Base-by-base conservation (phyloP, 148 eudicot species). In the Rhododendron ovatum region DNA sequence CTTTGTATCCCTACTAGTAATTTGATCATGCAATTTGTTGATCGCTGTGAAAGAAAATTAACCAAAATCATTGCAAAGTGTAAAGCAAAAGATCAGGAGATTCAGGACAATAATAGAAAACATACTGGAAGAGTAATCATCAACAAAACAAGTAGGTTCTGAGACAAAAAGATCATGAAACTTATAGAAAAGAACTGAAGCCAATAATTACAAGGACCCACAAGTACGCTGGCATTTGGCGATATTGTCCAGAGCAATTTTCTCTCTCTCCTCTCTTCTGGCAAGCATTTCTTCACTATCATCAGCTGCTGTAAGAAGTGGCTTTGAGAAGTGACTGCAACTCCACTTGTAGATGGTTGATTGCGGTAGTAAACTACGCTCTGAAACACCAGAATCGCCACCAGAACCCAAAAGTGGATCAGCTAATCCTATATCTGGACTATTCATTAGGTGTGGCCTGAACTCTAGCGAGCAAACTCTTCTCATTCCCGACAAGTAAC, bases 341-440 rank as follows among this genome's bases (percentile, higher is more conserved):
- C 99, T 94, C 99, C 99, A 97, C 63, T 91, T 94, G 89, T 97
- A 97, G 88, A 96, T 95, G 73, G 96, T 96, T 59, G 98, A 93
- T 78, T 94, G 96, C 1, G 98, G 99, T 88, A 95, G 98, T 76
- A 96, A 94, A 91, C 98, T 93, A 51, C 96, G 95, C 80, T 96
- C 98, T 55, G 94, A 82, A 87, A 84, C 86, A 39, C 93, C 89
- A 85, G 78, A 82, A 81, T 80, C 69, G 2, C 83, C 88, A 41
- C 85, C 47, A 86, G 93, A 91, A 78, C 93, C 95, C 84, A 97
- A 88, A 88, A 93, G 95, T 59, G 99, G 96, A 89, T 93, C 96
- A 75, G 96, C 98, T 86, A 95, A 90, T 86, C 98, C 98, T 4
- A 98, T 89, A 71, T 97, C 99, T 22, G 95, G 95, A 86, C 95